Base-by-base conservation (phyloP, 768 basidiomycete species). In the Symmetrospora coprosmae region DNA sequence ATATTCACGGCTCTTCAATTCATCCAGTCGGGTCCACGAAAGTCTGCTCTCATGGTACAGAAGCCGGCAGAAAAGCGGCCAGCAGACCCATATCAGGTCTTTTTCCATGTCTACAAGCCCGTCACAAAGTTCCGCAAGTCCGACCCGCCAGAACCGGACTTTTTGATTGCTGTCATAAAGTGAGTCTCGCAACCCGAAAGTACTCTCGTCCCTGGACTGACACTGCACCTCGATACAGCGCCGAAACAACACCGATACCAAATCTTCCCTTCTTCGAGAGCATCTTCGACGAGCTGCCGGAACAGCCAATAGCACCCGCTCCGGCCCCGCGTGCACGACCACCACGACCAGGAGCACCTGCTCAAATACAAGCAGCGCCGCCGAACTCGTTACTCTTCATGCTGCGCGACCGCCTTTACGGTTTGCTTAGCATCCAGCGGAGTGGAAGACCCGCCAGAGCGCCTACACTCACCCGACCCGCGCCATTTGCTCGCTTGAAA, bases 71-170 rank as follows among this genome's bases (percentile, higher is more conserved):
- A n/a, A n/a, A 52, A 59, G 8, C 56, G 62, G 31, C 50, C 60
- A 17, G 49, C 70, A 2, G 79, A 82, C 1, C 84, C 84, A 0
- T 96, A 91, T 71, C 75, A 79, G 50, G 78, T 87, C 2, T 96
- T 94, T 74, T 97, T 78, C 72, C 84, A 94, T 68, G 76, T 88
- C 3, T 92, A 91, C 75, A 94, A 92, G 69, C 92, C 92, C 1
- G 82, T 81, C 6, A 87, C 87, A 0, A 77, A 85, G 7, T 92
- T 82, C 75, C 83, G 80, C 70, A 87, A 83, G 74, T 84, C 81
- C 0, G 74, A 79, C 1, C 86, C 84, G 4, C 81, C 83, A 5
- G 76, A 78, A 1, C 88, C 91, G 2, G 88, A 94, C 72, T 97
- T 88, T 72, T 78, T 82, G 50, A 73, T 94, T 19, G 86, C 86